Conservation (phyloP, 768 basidiomycete genomes). For the Tricholomella constricta region DNA sequence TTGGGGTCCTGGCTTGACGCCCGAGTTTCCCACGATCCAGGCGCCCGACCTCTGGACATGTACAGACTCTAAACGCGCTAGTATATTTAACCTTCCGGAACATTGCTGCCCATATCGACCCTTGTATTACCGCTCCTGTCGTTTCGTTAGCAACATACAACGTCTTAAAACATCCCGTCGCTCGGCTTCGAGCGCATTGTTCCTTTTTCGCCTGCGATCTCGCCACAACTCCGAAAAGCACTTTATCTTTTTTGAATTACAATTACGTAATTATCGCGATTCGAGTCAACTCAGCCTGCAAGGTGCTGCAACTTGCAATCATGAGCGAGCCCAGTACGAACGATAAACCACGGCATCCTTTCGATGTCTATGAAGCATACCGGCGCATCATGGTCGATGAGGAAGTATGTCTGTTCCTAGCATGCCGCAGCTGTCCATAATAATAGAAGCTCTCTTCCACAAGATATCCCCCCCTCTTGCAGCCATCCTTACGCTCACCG, state of each 20-base stretch:
- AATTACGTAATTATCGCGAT: slow-evolving; percentile 14
- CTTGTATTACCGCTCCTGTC: background rate
- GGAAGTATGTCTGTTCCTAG: slow-evolving; percentile 46
- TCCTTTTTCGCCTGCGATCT: background rate
- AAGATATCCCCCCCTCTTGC: slow-evolving; percentile 85
- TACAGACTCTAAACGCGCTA: no score
- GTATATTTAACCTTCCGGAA: no score
- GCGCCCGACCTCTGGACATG: slow-evolving; percentile 5
- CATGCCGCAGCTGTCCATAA: background rate
- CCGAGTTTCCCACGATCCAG: slow-evolving; percentile 11
- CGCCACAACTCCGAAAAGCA: no score
- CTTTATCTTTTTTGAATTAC: no score
- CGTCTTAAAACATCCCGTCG: slow-evolving; percentile 6
- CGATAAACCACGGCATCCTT: slow-evolving; percentile 15
- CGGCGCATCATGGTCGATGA: slow-evolving; percentile 62
- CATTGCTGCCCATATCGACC: background rate
- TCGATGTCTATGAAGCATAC: slow-evolving; percentile 54
- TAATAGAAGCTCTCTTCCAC: slow-evolving; percentile 2
- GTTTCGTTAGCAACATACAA: slow-evolving; percentile 20
- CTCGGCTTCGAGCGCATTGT: background rate
- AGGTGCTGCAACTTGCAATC: background rate
- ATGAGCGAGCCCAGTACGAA: slow-evolving; percentile 3
- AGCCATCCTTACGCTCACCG: slow-evolving; percentile 83
- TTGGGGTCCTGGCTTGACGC: slow-evolving; percentile 5
- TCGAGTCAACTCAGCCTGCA: background rate